Percentiles rank a stretch among this genome's conserved stretches.
Evolutionary conservation across 148 eudicot genomes (phyloP).

Genomic region (Linanthus parryae): DNA sequence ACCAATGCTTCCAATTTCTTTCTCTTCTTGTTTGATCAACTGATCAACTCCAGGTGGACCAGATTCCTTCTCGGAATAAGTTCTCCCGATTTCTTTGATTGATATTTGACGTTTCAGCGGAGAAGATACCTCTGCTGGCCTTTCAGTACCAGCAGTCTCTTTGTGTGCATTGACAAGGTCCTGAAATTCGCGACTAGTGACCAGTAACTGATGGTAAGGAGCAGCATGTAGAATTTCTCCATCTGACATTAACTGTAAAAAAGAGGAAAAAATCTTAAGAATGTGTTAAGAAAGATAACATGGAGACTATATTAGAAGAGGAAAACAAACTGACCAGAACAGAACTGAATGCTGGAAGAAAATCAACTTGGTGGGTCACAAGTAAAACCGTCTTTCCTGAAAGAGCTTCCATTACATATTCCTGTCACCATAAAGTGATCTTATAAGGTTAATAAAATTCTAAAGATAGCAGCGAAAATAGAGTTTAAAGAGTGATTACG

Average conservation of each 20-base stretch:
- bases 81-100: constrained; percentile 35
- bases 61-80: constrained; percentile 22
- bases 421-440: constrained; percentile 33
- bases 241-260: constrained; percentile 73
- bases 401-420: constrained; percentile 79
- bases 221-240: constrained; percentile 68
- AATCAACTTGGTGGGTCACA: constrained; percentile 97
- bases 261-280: too few relatives aligned
- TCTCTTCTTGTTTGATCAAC: constrained; percentile 78
- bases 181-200: constrained; percentile 61
- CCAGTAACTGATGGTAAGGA: constrained; percentile 49
- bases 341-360: constrained; percentile 78
- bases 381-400: constrained; percentile 73
- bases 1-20: constrained; percentile 79
- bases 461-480: background rate
- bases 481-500: constrained; percentile 24
- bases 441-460: background rate
- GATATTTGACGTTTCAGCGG: constrained; percentile 17
- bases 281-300: too few relatives aligned
- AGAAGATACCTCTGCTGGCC: constrained; percentile 28
- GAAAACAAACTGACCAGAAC: constrained; percentile 58
- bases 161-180: constrained; percentile 85
- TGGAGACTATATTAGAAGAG: background rate
- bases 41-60: constrained; percentile 38
- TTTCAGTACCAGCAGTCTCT: constrained; percentile 74